These are phyloP conservation scores for Chrysopogon serrulatus DNA, from an alignment of 176 grass and related monocot species.

Conservation along the genomic window DNA sequence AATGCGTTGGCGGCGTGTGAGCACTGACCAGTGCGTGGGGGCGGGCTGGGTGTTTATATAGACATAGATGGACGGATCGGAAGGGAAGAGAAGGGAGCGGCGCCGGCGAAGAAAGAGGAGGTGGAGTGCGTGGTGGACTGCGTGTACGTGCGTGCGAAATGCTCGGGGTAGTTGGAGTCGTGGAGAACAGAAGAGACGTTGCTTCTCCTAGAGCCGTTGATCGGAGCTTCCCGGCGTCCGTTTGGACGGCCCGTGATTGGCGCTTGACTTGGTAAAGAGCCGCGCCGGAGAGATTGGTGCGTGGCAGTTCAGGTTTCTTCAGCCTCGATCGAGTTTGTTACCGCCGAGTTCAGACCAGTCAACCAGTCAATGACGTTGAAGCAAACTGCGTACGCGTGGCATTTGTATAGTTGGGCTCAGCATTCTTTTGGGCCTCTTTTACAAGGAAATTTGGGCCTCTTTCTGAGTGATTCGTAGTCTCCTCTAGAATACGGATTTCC, in stretches of 20 bases:
- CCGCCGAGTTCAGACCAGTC: not conserved
- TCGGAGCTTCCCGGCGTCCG: not conserved
- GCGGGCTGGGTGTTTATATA: conserved; percentile 32
- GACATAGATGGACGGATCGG: not conserved
- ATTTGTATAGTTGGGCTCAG: not conserved
- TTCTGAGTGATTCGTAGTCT: rapidly evolving
- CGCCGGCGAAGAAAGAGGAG: not conserved
- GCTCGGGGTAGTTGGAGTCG: not conserved
- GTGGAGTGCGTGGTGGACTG: not conserved
- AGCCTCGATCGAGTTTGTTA: not conserved
- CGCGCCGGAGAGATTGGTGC: not conserved
- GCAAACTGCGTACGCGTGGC: not conserved
- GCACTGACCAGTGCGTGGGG: not conserved
- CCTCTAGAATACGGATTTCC: rapidly evolving
- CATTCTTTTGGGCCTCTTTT: not conserved
- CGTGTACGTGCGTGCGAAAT: not conserved
- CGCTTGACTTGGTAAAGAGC: conserved; percentile 6
- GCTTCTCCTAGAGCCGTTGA: not conserved
- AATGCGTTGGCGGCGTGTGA: not conserved
- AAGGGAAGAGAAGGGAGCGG: not conserved
- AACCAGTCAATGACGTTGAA: not conserved
- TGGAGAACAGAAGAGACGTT: conserved; percentile 17
- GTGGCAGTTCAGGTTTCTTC: not conserved
- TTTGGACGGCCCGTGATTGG: conserved; percentile 3
- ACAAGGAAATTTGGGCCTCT: no score